phyloP scores from a whole-genome alignment of 306 rosid genomes.

The Lithocarpus polystachyus region DNA sequence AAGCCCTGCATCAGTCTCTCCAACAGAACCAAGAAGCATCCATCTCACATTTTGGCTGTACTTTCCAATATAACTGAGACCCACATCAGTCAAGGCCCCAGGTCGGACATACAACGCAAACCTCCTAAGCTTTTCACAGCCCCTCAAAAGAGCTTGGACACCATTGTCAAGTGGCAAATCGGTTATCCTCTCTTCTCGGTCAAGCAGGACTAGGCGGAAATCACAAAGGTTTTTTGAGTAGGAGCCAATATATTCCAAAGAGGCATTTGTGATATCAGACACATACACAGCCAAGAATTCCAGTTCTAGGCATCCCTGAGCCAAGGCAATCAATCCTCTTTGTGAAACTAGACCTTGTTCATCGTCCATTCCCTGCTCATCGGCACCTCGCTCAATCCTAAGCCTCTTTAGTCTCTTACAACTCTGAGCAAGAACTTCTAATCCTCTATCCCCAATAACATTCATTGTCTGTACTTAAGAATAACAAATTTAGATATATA shows the following conservation, averaged over 20 bases:
- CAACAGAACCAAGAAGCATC: slow-evolving; percentile 96
- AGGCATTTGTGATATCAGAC: slow-evolving; percentile 75
- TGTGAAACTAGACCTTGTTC: slow-evolving; percentile 92
- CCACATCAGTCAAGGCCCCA: slow-evolving; percentile 78
- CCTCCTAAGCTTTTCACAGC: slow-evolving; percentile 77
- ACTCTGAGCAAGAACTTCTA: slow-evolving; percentile 75
- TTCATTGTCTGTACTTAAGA: slow-evolving; percentile 72
- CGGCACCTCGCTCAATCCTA: slow-evolving; percentile 90
- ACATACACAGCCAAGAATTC: slow-evolving; percentile 89
- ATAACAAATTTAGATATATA: slow-evolving; percentile 5
- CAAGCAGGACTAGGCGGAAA: slow-evolving; percentile 89
- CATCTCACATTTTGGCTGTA: slow-evolving; percentile 89
- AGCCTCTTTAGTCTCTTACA: slow-evolving; percentile 83
- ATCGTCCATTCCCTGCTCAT: slow-evolving; percentile 86
- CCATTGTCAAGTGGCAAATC: slow-evolving; percentile 97
- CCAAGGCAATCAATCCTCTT: slow-evolving; percentile 79
- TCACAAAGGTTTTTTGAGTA: slow-evolving; percentile 75
- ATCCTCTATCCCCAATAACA: slow-evolving; percentile 93
- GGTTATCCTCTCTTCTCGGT: slow-evolving; percentile 61
- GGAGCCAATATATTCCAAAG: slow-evolving; percentile 68
- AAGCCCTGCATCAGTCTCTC: slow-evolving; percentile 82
- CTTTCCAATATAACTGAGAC: slow-evolving; percentile 73
- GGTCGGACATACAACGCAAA: slow-evolving; percentile 87
- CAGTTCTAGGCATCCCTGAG: slow-evolving; percentile 86
- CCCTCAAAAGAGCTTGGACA: slow-evolving; percentile 75